phyloP scores from a whole-genome alignment of 176 grass and related monocot genomes.

The Carex littledalei region DNA sequence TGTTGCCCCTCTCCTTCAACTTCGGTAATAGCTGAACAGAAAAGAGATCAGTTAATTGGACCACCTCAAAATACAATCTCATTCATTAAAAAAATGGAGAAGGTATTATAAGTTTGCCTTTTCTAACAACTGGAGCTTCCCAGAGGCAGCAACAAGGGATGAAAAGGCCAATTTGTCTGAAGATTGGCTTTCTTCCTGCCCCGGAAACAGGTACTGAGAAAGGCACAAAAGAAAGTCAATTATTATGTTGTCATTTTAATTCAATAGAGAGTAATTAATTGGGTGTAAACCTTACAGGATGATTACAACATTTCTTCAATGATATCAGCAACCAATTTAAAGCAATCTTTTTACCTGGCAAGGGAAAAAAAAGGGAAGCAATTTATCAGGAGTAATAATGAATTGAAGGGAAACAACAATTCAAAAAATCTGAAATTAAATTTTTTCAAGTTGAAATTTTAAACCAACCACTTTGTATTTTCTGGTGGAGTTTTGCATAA shows the following conservation, averaged over 20 bases:
- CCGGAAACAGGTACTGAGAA: slow-evolving; percentile 52
- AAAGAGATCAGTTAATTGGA: background rate
- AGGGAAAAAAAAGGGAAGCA: background rate
- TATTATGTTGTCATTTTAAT: background rate
- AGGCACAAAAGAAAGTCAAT: background rate
- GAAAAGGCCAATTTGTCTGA: slow-evolving; percentile 31
- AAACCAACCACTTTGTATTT: slow-evolving; percentile 42
- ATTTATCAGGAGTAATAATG: background rate
- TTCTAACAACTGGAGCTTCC: slow-evolving; percentile 58
- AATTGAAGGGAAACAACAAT: background rate
- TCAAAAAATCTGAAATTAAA: background rate
- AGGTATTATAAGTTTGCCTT: slow-evolving; percentile 26
- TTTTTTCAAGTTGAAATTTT: background rate
- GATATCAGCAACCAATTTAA: slow-evolving; percentile 48
- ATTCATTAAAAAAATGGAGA: background rate
- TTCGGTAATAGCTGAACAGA: slow-evolving; percentile 46
- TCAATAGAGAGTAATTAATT: slow-evolving; percentile 2
- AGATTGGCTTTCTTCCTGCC: slow-evolving; percentile 25
- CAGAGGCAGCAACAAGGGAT: slow-evolving; percentile 54
- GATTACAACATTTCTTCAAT: slow-evolving; percentile 62
- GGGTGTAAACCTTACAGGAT: slow-evolving; percentile 37
- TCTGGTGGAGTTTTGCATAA: slow-evolving; percentile 49
- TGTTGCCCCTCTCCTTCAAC: slow-evolving; percentile 62
- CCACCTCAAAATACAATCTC: background rate
- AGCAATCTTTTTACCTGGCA: slow-evolving; percentile 50